phyloP scores from a whole-genome alignment of 2,329 filamentous ascomycete species.

The Blastomyces silverae region DNA sequence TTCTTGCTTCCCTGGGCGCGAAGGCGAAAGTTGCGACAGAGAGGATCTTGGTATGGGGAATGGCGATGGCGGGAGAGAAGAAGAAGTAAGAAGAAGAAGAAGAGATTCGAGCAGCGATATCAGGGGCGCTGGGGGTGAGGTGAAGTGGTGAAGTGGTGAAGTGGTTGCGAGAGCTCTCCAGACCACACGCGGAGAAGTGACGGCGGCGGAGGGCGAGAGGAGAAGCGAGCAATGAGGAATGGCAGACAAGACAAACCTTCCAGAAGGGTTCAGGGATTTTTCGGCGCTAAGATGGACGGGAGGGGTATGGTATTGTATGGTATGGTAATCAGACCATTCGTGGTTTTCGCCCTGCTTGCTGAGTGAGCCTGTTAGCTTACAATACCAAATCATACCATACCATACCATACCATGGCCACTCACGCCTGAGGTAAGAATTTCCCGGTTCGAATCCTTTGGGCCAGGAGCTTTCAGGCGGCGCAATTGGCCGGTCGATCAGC shows the following conservation, averaged over 20 bases:
- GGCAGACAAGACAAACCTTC: not conserved
- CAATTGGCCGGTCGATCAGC: not conserved
- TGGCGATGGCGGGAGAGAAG: too few relatives aligned
- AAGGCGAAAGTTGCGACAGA: too few relatives aligned
- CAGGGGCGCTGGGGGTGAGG: not conserved
- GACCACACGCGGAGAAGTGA: not conserved
- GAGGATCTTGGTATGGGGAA: too few relatives aligned
- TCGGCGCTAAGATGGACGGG: not conserved
- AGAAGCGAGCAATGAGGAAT: not conserved
- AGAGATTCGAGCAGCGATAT: too few relatives aligned
- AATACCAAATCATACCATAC: too few relatives aligned
- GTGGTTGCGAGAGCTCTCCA: too few relatives aligned
- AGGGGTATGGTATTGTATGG: not conserved
- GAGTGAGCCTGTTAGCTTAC: too few relatives aligned
- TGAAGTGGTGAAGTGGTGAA: not conserved
- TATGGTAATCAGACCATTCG: too few relatives aligned
- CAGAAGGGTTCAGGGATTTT: not conserved
- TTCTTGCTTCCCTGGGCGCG: too few relatives aligned
- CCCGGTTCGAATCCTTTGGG: not conserved
- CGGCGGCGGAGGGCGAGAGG: not conserved
- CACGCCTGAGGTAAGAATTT: not conserved
- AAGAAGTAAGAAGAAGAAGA: too few relatives aligned
- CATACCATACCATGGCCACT: not conserved
- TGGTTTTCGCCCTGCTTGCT: too few relatives aligned
- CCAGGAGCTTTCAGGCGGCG: not conserved